Conservation (phyloP, 768 basidiomycete genomes). For the Serendipita sp. region DNA sequence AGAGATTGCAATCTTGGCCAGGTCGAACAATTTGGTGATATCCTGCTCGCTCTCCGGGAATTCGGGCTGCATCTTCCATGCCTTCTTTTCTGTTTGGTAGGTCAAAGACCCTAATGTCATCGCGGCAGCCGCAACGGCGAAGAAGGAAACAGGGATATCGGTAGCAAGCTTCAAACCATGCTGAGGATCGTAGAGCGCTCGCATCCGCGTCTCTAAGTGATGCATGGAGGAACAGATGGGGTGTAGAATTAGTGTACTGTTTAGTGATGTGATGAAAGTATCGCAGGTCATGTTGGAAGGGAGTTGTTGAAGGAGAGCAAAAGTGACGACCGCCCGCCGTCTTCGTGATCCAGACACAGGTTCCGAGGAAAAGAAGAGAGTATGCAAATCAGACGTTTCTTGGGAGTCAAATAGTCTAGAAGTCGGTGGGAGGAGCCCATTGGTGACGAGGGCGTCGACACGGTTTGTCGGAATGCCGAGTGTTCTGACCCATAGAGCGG, state of each 20-base stretch:
- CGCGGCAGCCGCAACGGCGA: neutral
- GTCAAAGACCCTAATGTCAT: neutral
- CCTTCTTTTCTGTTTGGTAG: neutral
- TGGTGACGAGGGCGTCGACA: neutral
- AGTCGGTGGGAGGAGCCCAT: neutral
- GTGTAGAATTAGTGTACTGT: neutral
- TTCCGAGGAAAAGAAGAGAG: neutral
- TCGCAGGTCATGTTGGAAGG: neutral
- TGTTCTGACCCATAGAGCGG: neutral
- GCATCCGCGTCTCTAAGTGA: neutral
- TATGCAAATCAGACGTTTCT: neutral
- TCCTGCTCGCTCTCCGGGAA: neutral
- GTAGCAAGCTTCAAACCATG: neutral
- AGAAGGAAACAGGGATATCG: neutral
- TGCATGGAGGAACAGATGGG: neutral
- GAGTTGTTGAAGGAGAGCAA: neutral
- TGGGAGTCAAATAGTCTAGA: neutral
- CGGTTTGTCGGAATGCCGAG: neutral
- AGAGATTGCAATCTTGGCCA: neutral
- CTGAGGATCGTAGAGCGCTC: neutral
- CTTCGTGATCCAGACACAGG: neutral
- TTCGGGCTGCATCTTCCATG: neutral
- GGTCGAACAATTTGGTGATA: neutral
- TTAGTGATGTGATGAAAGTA: neutral
- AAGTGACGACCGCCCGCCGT: neutral